Percentiles rank a stretch among this genome's conserved stretches.
These are phyloP conservation scores for Exserohilum rostratum DNA, from an alignment of 2,329 filamentous ascomycete genomes.

Conservation along the genomic window DNA sequence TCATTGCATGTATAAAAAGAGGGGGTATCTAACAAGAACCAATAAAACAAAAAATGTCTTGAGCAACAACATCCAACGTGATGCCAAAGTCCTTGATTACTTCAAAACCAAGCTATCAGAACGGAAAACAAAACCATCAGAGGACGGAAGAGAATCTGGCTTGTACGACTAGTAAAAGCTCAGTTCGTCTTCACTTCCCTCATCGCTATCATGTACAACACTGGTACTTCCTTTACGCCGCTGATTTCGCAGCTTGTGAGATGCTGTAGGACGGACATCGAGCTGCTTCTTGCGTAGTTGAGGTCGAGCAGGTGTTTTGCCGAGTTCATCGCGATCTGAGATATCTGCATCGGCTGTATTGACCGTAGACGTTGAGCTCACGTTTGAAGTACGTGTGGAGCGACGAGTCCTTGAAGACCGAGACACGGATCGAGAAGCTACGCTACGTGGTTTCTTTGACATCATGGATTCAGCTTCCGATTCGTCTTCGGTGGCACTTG, in stretches of 20 bases:
- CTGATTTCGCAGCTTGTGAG: conserved; percentile 18
- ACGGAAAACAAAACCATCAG: background rate
- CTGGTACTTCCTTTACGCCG: background rate
- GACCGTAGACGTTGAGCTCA: background rate
- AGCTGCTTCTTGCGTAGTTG: background rate
- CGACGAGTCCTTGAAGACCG: background rate
- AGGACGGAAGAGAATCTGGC: background rate
- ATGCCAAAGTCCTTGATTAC: no score
- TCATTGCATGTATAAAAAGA: no score
- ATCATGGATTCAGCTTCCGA: background rate
- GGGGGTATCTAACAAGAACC: background rate
- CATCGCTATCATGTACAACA: conserved; percentile 9
- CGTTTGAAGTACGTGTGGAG: background rate
- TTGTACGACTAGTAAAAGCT: conserved; percentile 33
- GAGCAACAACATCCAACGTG: background rate
- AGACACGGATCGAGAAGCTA: background rate
- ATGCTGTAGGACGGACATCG: background rate
- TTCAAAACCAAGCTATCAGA: background rate
- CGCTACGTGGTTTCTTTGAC: background rate
- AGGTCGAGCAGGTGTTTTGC: conserved; percentile 12
- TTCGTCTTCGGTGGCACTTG: background rate
- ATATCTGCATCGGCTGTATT: background rate
- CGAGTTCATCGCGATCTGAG: conserved; percentile 21
- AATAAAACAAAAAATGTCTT: background rate
- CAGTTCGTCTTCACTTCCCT: conserved; percentile 43